Percentiles rank a stretch among this genome's conserved stretches.
Conservation (phyloP, 2,329 filamentous ascomycete species). For the Arthrobotrys megalospora region DNA sequence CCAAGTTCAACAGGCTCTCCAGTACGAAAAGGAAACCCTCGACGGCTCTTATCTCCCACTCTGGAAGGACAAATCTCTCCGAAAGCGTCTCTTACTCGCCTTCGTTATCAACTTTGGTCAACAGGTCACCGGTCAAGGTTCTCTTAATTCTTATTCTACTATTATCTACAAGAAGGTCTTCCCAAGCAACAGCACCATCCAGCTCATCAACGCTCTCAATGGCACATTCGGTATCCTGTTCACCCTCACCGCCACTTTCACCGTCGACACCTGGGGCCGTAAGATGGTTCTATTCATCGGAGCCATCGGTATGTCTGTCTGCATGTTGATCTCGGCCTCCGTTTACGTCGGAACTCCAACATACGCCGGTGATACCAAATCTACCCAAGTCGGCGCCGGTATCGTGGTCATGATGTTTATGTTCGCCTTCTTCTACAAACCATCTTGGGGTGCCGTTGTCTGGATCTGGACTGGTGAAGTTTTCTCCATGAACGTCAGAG, state of each 20-base stretch:
- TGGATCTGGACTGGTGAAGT: constrained; percentile 70
- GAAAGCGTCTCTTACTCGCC: constrained; percentile 77
- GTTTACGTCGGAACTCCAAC: constrained; percentile 74
- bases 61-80: constrained; percentile 79
- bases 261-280: constrained; percentile 79
- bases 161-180: constrained; percentile 82
- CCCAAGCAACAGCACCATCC: constrained; percentile 73
- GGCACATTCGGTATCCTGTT: constrained; percentile 81
- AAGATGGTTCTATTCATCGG: constrained; percentile 80
- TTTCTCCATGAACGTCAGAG: constrained; percentile 61
- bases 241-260: constrained; percentile 81
- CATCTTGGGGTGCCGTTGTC: constrained; percentile 75
- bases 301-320: constrained; percentile 77
- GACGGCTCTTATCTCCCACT: constrained; percentile 76
- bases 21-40: constrained; percentile 80
- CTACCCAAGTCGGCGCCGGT: constrained; percentile 75
- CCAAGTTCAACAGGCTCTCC: constrained; percentile 77
- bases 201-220: constrained; percentile 81
- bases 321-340: constrained; percentile 78
- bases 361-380: constrained; percentile 72
- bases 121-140: constrained; percentile 80
- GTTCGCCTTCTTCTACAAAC: constrained; percentile 79
- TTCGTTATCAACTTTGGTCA: constrained; percentile 79
- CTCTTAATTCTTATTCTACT: constrained; percentile 81
- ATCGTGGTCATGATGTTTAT: constrained; percentile 79